These are phyloP conservation scores for Murraya koenigii DNA, from an alignment of 345 rosid species.

Conservation along the genomic window DNA sequence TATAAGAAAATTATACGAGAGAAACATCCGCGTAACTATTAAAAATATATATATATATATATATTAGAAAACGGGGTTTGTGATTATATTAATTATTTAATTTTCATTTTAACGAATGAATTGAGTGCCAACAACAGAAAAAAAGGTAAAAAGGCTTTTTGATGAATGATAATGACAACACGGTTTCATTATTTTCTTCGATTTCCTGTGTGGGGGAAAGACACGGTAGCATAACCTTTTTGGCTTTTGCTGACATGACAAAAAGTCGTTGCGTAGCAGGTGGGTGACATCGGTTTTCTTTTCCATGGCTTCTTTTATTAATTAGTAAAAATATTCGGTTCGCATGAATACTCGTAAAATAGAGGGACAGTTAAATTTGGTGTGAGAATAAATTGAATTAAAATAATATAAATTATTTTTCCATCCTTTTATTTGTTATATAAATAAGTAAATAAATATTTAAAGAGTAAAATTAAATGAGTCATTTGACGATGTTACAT, in stretches of 20 bases:
- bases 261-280: not conserved
- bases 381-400: rapidly evolving
- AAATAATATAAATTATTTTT: no score
- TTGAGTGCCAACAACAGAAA: not conserved
- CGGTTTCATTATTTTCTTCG: not conserved
- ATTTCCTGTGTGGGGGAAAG: not conserved
- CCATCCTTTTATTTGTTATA: no score
- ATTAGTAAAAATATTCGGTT: not conserved
- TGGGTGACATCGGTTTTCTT: not conserved
- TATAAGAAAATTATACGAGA: not conserved
- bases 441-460: no score
- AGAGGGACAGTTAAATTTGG: no score
- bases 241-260: no score
- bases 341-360: no score
- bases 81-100: no score
- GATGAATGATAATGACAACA: conserved; percentile 14
- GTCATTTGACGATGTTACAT: no score
- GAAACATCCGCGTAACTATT: not conserved
- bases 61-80: no score
- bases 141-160: not conserved
- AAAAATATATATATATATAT: no score
- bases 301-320: not conserved
- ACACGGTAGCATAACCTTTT: not conserved
- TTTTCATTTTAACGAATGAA: no score
- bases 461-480: no score